A percentile compares a stretch with the other conserved stretches of the same genome.
Conservation (phyloP, 345 rosid species). For the Brassica cretica region DNA sequence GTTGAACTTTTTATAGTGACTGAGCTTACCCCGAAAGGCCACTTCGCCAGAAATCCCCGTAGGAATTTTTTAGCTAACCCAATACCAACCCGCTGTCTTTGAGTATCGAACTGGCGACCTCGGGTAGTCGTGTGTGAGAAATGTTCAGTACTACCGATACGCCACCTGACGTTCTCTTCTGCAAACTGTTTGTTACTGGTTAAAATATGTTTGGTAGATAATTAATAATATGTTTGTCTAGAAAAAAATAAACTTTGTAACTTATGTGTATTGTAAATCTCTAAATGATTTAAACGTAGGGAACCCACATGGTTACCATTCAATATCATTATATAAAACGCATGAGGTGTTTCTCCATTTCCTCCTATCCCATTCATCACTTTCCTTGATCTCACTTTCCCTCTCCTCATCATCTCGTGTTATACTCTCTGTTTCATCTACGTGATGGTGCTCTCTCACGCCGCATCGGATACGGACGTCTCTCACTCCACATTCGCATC, state of each 20-base stretch:
- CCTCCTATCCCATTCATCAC: conserved; percentile 9
- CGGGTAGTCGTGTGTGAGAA: too few species aligned
- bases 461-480: conserved; percentile 53
- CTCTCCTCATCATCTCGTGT: not conserved
- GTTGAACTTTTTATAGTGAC: too few species aligned
- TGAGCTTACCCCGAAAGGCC: too few species aligned
- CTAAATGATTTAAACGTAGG: not conserved
- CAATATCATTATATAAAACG: conserved; percentile 13
- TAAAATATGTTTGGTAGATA: not conserved
- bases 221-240: not conserved
- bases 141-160: too few species aligned
- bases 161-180: too few species aligned
- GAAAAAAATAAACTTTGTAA: not conserved
- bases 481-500: conserved; percentile 86
- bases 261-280: not conserved
- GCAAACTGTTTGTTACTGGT: not conserved
- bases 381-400: not conserved
- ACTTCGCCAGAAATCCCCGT: too few species aligned
- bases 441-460: conserved; percentile 64
- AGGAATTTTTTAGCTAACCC: too few species aligned
- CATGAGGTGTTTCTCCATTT: conserved; percentile 18
- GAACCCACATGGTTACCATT: conserved; percentile 7
- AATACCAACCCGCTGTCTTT: too few species aligned
- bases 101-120: too few species aligned
- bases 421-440: not conserved